These are phyloP conservation scores for Psidium friedrichsthalianum DNA, from an alignment of 345 rosid species.

Conservation along the genomic window DNA sequence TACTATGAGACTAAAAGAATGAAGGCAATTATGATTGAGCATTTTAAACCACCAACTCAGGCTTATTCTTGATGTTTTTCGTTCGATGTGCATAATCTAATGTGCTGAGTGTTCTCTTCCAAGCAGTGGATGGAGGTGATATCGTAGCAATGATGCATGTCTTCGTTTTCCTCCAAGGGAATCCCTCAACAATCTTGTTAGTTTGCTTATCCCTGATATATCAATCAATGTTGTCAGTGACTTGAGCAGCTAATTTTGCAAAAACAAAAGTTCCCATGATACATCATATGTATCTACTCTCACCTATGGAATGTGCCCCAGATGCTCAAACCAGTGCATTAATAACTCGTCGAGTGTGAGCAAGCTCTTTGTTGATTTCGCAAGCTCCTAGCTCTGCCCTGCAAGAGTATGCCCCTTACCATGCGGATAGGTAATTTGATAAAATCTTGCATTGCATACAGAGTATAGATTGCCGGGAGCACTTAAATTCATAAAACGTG, in stretches of 20 bases:
- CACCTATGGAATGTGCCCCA: slow-evolving; percentile 97
- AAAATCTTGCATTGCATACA: not conserved
- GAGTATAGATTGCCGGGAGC: not conserved
- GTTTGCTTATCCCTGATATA: slow-evolving; percentile 85
- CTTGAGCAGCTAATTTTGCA: not conserved
- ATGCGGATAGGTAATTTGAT: not conserved
- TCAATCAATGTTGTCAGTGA: slow-evolving; percentile 4
- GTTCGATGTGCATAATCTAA: slow-evolving; percentile 98
- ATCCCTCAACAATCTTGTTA: slow-evolving; percentile 94
- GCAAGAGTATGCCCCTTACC: slow-evolving; percentile 13
- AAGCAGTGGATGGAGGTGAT: slow-evolving; percentile 88
- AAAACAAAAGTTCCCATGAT: not conserved
- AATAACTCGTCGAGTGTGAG: slow-evolving; percentile 95
- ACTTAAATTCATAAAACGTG: not conserved
- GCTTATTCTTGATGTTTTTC: slow-evolving; percentile 97
- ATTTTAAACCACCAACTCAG: slow-evolving; percentile 45
- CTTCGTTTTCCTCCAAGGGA: slow-evolving; percentile 96
- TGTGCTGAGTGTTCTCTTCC: slow-evolving; percentile 98
- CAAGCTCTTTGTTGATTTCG: slow-evolving; percentile 95
- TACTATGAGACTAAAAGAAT: not conserved
- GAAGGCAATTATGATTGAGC: not conserved
- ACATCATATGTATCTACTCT: not conserved
- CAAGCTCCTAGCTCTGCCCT: slow-evolving; percentile 99
- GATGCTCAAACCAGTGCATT: slow-evolving; percentile 97
- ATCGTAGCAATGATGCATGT: slow-evolving; percentile 98